Base-by-base conservation (phyloP, 169 alveolate species). In the Eimeria falciformis region DNA sequence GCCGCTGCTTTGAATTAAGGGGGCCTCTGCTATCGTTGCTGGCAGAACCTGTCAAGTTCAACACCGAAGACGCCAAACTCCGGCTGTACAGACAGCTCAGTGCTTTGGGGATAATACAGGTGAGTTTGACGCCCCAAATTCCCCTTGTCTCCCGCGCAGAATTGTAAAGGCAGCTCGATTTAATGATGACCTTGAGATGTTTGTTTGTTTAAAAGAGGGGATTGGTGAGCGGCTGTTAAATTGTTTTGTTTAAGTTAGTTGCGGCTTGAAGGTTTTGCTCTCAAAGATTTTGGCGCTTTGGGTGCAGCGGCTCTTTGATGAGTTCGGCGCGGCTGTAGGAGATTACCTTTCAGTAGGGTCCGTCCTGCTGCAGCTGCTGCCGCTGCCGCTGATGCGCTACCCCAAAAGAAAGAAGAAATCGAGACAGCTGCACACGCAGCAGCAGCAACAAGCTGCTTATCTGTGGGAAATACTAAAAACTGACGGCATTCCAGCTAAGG, bases 31-130 rank as follows among this genome's bases (percentile, higher is more conserved):
- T 89, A 37, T 46, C 85, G 12, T 40, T 65, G 43, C 83, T 89
- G n/a, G 62, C 84, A 7, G 68, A 43, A 3, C 93, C 73, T 18
- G 93, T 77, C 65, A 73, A 77, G 90, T 53, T 56, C 50, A 47
- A 43, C 73, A 82, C 62, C 66, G 81, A 55, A 82, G 86, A 46
- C 18, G 93, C 93, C 40, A 55, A 68, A 43, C 89, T 89, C 56
- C 90, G 93, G 69, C 90, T 89, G 33, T 89, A 89, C 83, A 75
- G 93, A 45, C 93, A 89, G 83, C 93, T 89, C 82, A 65, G 3
- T 23, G 90, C 93, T 17, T 90, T 82, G 2, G 93, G 90, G 65
- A 56, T 89, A 1, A 68, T 89, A 43, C 90, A 89, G 71, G 93
- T 77, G 27, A 40, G 90, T 23, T 12, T 81, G n/a, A 9, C 75